A percentile compares a stretch with the other conserved stretches of the same genome.
Evolutionary conservation across 768 basidiomycete genomes (phyloP).

Genomic region (Hortiboletus flavorubellus): DNA sequence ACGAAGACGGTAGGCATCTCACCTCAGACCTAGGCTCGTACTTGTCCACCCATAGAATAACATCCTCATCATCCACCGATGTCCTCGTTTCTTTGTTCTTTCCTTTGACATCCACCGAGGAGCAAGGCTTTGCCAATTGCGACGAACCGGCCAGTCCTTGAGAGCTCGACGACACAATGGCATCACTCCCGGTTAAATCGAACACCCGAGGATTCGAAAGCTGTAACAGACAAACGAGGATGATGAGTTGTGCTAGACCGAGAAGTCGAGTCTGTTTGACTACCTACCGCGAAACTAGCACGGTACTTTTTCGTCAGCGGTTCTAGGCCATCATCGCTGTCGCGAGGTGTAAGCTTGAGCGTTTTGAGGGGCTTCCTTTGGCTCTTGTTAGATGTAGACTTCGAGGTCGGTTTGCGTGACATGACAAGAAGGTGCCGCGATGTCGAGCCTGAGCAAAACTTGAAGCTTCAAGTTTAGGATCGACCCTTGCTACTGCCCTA

Average conservation of each 20-base stretch:
- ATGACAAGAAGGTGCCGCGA: slow-evolving; percentile 1
- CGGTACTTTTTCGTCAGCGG: slow-evolving; percentile 23
- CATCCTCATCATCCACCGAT: slow-evolving; percentile 26
- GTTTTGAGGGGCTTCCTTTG: slow-evolving; percentile 21
- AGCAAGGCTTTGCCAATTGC: not conserved
- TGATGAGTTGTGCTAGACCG: not conserved
- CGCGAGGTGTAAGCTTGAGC: slow-evolving; percentile 16
- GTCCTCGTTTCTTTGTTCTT: slow-evolving; percentile 18
- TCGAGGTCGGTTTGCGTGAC: slow-evolving; percentile 19
- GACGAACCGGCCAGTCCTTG: slow-evolving; percentile 2
- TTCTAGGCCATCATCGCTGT: slow-evolving; percentile 11
- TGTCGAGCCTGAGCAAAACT: no score
- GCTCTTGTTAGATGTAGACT: slow-evolving; percentile 10
- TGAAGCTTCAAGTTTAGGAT: no score
- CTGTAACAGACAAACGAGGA: slow-evolving; percentile 4
- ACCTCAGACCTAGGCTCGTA: slow-evolving; percentile 62
- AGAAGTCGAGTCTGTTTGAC: not conserved
- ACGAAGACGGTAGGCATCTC: slow-evolving; percentile 9
- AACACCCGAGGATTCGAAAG: slow-evolving; percentile 24
- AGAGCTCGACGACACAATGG: slow-evolving; percentile 2
- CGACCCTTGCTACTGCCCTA: no score
- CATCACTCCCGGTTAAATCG: slow-evolving; percentile 18
- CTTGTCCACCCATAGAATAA: slow-evolving; percentile 58
- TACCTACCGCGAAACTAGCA: slow-evolving; percentile 9
- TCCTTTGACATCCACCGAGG: slow-evolving; percentile 19